phyloP scores from a whole-genome alignment of 108 stramenopile genomes.

The Fragilaria radians region DNA sequence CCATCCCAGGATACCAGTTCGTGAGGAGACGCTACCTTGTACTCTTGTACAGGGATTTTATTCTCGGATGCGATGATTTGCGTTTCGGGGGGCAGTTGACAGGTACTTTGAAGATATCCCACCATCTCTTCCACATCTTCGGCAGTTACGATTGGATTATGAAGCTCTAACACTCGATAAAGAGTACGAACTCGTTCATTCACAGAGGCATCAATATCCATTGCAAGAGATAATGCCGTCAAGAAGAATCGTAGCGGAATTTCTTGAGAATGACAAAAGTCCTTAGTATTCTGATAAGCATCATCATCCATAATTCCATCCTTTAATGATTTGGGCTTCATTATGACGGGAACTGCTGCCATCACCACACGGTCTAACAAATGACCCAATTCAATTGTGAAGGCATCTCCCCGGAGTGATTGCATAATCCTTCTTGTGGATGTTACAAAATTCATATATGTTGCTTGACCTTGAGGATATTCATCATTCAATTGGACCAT shows the following conservation, averaged over 20 bases:
- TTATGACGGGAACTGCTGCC: constrained; percentile 27
- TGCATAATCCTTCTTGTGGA: constrained; percentile 39
- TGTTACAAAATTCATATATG: constrained; percentile 56
- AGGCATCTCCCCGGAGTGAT: constrained; percentile 43
- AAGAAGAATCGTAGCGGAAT: constrained; percentile 39
- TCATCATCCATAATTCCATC: neutral
- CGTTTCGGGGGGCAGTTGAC: constrained; percentile 68
- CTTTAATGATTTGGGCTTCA: constrained; percentile 7
- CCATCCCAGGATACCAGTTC: constrained; percentile 51
- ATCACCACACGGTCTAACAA: constrained; percentile 72
- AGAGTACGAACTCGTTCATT: constrained; percentile 58
- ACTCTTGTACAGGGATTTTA: constrained; percentile 65
- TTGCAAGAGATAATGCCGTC: constrained; percentile 54
- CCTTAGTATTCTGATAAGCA: neutral
- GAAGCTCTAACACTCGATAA: constrained; percentile 29
- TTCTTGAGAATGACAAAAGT: constrained; percentile 7
- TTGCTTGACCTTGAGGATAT: constrained; percentile 20
- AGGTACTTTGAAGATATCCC: constrained; percentile 65
- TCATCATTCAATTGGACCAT: constrained; percentile 21
- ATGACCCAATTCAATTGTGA: constrained; percentile 78
- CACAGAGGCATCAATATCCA: constrained; percentile 33
- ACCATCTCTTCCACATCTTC: constrained; percentile 45
- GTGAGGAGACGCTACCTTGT: constrained; percentile 42
- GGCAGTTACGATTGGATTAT: constrained; percentile 20
- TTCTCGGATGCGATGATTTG: constrained; percentile 59